Base-by-base conservation (phyloP, 306 rosid species). In the cucumber (Cucumis sativus) region DNA sequence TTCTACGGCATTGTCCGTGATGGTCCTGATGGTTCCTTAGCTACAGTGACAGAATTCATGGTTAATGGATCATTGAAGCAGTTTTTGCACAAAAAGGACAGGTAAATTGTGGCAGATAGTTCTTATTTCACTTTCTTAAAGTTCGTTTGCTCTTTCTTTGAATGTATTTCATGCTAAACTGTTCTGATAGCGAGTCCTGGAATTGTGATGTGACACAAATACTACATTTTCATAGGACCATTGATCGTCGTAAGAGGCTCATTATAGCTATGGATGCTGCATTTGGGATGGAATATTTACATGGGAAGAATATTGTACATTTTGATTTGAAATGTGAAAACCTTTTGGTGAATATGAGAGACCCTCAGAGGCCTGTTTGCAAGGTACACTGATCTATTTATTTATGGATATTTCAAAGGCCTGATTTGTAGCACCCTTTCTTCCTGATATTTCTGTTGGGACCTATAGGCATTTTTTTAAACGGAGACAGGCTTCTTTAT, bases 251-350 rank as follows among this genome's bases (percentile, higher is more conserved):
- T 11, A 96, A 96, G 85, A 88, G 99, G 83, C 92, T 96, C 76
- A 96, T 96, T 84, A 96, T 96, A 77, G 97, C 96, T 25, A 92
- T 92, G 99, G 99, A 96, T 89, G 97, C 99, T 85, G 97, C 99
- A 79, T 92, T 96, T 82, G 99, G 99, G 78, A 96, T 96, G 99
- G 99, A 96, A 83, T 96, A 96, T 84, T 84, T 96, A 88, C 99
- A 96, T 79, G 98, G 89, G 72, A 96, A 92, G 89, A 86, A 89
- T 81, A 89, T 96, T 79, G 99, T 96, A 41, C 99, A 96, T 89
- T 96, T 96, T 87, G 99, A 96, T 88, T 87, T 96, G 88, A 96
- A 95, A 82, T 96, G 98, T 64, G 99, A 92, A 87, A 96, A 96
- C 88, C 88, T 96, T 67, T 81, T 96, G 58, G 99, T 96, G 51